Evolutionary conservation across 306 rosid species (phyloP), one percentile per base, ranked within the genome.

Genomic region (Spatholobus suberectus): DNA sequence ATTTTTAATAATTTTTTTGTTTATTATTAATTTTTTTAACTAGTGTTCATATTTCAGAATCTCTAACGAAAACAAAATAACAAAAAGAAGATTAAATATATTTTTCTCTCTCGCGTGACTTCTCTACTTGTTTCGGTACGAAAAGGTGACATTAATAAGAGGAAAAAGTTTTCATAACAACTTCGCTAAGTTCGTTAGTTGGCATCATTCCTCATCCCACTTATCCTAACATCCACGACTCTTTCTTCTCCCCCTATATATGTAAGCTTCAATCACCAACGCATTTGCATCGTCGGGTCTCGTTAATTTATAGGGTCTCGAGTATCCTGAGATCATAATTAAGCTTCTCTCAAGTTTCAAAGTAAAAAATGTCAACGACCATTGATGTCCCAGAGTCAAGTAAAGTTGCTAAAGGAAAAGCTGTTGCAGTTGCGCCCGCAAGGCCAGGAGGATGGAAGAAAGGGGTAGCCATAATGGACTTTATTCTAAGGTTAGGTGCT

Each of bases 401-500:
- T 77, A 69, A 87, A 29, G 71, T 57, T 29, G 71, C 81, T 6
- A 81, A 86, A 71, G 90, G 82, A 54, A 92, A 89, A 88, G 88
- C 86, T 21, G 67, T 84, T 46, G 8, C 62, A 35, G 21, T 83
- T 57, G 69, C 83, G 46, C 26, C 70, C 20, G 35, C 41, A 46
- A 82, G 71, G 41, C 83, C 80, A 29, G 90, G 87, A 52, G 93
- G 98, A 73, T 80, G 82, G 93, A 87, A 86, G 43, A 91, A 86
- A 80, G 99, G 98, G 20, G 23, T 88, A 8, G 90, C 88, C 15
- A 87, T 93, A 29, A 82, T 84, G 55, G 98, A 95, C 77, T 92
- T 95, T 17, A 80, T 95, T 58, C 32, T 95, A 15, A 93, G 98
- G 89, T 77, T 95, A 35, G 97, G 97, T 8, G 98, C 94, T 4